phyloP scores from a whole-genome alignment of 2,329 filamentous ascomycete genomes.

The Neurospora sp. region DNA sequence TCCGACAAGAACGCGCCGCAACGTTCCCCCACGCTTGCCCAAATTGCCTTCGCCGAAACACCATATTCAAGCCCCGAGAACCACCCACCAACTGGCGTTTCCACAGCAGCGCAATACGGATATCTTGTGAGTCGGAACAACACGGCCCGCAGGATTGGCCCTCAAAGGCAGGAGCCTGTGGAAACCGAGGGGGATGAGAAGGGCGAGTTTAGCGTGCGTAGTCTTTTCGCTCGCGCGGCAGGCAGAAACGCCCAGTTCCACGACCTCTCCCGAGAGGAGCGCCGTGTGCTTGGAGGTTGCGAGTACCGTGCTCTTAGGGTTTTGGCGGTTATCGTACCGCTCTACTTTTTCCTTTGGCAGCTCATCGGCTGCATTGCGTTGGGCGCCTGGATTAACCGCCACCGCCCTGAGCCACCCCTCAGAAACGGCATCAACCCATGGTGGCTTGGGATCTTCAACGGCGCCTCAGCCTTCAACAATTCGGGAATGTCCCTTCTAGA shows the following conservation, averaged over 20 bases:
- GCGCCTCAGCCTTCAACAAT: slow-evolving; percentile 60
- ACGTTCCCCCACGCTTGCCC: background rate
- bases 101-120: slow-evolving; percentile 4
- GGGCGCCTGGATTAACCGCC: slow-evolving; percentile 47
- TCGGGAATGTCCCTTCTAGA: slow-evolving; percentile 60
- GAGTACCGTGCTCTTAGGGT: slow-evolving; percentile 55
- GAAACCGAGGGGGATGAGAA: slow-evolving; percentile 4
- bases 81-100: background rate
- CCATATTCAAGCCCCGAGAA: slow-evolving; percentile 3
- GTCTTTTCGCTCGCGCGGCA: slow-evolving; percentile 27
- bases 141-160: slow-evolving; percentile 4
- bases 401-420: slow-evolving; percentile 37
- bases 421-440: slow-evolving; percentile 53
- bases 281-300: slow-evolving; percentile 48
- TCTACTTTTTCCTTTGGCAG: slow-evolving; percentile 52
- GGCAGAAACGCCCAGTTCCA: slow-evolving; percentile 46
- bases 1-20: background rate
- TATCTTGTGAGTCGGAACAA: background rate
- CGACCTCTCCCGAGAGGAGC: slow-evolving; percentile 40
- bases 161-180: background rate
- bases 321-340: slow-evolving; percentile 47
- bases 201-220: slow-evolving; percentile 16
- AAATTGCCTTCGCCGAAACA: slow-evolving; percentile 16
- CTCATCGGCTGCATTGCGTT: slow-evolving; percentile 47
- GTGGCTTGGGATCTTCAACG: slow-evolving; percentile 61